Evolutionary conservation across 306 rosid species (phyloP).

Genomic region (cucumber (Cucumis sativus)): Cucumber_9930_V3 NC_026660.2:6141501-6142000

Average conservation of each 20-base stretch:
- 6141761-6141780: conserved; percentile 37
- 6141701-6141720: conserved; percentile 62
- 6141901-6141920: conserved; percentile 59
- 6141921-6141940: conserved; percentile 76
- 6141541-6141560: not conserved
- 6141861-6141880: conserved; percentile 80
- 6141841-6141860: conserved; percentile 96
- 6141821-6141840: conserved; percentile 35
- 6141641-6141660: conserved; percentile 81
- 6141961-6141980: not conserved
- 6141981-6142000: not conserved
- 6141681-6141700: conserved; percentile 58
- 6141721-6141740: conserved; percentile 87
- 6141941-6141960: conserved; percentile 2
- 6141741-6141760: conserved; percentile 86
- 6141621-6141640: not conserved
- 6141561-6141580: not conserved
- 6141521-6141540: no score
- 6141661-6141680: conserved; percentile 44
- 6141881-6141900: conserved; percentile 62
- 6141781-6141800: conserved; percentile 4
- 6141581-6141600: not conserved
- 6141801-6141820: conserved; percentile 6
- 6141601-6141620: not conserved
- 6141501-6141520: no score